Percentiles rank a stretch among this genome's conserved stretches.
phyloP scores from a whole-genome alignment of 129 eudicot species.

The Chrysanthemum lavandulifolium region DNA sequence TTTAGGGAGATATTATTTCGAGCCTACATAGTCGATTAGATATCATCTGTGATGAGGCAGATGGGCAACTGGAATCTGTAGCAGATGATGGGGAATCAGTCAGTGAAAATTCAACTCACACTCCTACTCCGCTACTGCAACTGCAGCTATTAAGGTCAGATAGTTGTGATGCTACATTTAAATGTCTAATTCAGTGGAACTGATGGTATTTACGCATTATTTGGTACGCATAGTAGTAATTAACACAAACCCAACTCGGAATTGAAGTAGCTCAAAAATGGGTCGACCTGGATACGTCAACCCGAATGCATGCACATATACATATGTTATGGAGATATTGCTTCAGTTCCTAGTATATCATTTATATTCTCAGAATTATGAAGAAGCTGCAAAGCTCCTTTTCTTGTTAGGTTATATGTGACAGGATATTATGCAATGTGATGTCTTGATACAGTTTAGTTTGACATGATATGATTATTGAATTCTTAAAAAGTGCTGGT shows the following conservation, averaged over 20 bases:
- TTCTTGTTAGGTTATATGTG: neutral
- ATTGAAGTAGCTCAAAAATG: too few relatives aligned
- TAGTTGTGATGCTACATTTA: conserved; percentile 7
- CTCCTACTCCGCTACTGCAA: conserved; percentile 46
- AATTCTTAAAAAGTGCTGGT: conserved; percentile 8
- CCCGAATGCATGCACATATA: neutral
- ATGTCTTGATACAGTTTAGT: neutral
- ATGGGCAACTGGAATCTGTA: conserved; percentile 39
- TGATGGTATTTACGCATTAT: neutral
- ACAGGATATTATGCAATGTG: neutral
- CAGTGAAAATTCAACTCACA: conserved; percentile 28
- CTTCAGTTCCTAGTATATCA: neutral
- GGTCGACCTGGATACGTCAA: neutral
- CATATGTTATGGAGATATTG: neutral
- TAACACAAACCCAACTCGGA: too few relatives aligned
- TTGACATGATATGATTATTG: neutral
- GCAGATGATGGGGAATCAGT: conserved; percentile 37
- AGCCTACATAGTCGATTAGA: conserved; percentile 85
- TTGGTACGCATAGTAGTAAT: neutral
- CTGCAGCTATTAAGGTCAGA: conserved; percentile 59
- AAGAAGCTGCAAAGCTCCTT: neutral
- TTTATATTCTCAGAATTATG: neutral
- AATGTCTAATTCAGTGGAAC: neutral
- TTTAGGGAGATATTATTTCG: conserved; percentile 71
- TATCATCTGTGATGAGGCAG: conserved; percentile 82